phyloP scores from a whole-genome alignment of 352 stramenopile genomes.

The Phytophthora macrochlamydospora region DNA sequence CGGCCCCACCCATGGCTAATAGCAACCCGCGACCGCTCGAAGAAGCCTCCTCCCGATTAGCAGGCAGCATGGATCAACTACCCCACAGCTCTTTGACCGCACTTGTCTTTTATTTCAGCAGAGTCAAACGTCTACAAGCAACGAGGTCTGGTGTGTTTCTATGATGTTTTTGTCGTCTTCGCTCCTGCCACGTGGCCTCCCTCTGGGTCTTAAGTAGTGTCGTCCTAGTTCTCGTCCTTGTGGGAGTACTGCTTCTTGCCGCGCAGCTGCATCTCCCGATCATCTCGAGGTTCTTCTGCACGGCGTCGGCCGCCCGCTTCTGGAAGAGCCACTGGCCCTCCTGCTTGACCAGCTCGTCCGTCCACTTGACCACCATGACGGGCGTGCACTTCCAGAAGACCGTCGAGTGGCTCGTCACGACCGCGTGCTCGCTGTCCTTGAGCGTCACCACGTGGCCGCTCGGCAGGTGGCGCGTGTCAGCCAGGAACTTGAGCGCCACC shows the following conservation, averaged over 20 bases:
- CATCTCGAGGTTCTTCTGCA: constrained; percentile 91
- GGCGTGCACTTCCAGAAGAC: constrained; percentile 89
- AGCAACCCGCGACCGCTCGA: constrained; percentile 12
- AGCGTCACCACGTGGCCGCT: constrained; percentile 83
- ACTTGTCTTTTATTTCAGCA: no score
- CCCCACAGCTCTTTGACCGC: no score
- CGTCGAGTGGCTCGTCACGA: constrained; percentile 65
- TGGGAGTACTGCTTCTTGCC: constrained; percentile 89
- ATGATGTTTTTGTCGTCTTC: constrained; percentile 1
- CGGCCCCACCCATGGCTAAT: constrained; percentile 61
- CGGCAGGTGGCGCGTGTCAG: constrained; percentile 80
- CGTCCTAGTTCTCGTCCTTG: constrained; percentile 52
- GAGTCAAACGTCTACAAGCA: no score
- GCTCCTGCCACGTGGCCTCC: no score
- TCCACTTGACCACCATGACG: constrained; percentile 86
- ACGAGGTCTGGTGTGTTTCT: constrained; percentile 24
- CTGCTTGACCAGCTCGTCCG: constrained; percentile 73
- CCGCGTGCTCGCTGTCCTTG: constrained; percentile 53
- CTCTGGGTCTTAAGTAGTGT: no score
- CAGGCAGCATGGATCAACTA: neutral
- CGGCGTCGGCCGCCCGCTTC: constrained; percentile 65
- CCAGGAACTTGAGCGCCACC: constrained; percentile 76
- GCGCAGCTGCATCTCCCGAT: constrained; percentile 89
- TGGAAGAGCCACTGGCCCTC: constrained; percentile 82
- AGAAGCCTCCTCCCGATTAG: constrained; percentile 9